Conservation (phyloP, 306 rosid species). For the Dryas alaskensis region DNA sequence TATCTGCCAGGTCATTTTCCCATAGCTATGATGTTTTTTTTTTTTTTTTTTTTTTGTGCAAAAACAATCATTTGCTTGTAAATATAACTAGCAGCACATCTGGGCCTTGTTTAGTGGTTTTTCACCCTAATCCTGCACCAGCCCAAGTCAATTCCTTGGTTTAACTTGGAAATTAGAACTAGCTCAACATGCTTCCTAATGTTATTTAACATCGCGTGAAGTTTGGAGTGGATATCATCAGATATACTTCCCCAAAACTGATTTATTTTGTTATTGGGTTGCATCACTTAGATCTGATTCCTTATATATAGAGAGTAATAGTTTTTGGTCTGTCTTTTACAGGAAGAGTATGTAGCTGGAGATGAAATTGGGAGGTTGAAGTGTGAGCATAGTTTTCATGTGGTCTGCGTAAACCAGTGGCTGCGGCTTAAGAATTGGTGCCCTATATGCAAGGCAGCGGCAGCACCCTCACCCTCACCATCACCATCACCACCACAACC, state of each 20-base stretch:
- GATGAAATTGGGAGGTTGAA: slow-evolving; percentile 72
- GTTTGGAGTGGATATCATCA: not conserved
- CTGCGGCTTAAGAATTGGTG: slow-evolving; percentile 92
- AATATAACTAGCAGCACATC: not conserved
- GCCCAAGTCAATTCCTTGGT: slow-evolving; percentile 1
- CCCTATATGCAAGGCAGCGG: slow-evolving; percentile 75
- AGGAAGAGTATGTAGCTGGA: slow-evolving; percentile 78
- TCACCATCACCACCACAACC: slow-evolving; percentile 16
- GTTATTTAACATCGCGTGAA: not conserved
- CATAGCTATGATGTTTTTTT: slow-evolving; percentile 1
- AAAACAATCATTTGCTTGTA: not conserved
- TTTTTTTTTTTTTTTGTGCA: not conserved
- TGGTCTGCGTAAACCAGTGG: slow-evolving; percentile 78
- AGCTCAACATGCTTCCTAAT: not conserved
- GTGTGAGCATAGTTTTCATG: slow-evolving; percentile 77
- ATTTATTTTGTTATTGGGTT: not conserved
- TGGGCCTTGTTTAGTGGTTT: not conserved
- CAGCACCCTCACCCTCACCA: slow-evolving; percentile 26
- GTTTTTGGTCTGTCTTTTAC: slow-evolving; percentile 16
- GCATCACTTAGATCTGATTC: not conserved
- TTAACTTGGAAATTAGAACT: too few relatives aligned
- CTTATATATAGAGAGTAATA: not conserved
- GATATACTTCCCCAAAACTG: not conserved
- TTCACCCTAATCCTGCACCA: not conserved
- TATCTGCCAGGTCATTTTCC: slow-evolving; percentile 75